Conservation (phyloP, 192 early-diverging fungal genomes). For the Linnemannia exigua region DNA sequence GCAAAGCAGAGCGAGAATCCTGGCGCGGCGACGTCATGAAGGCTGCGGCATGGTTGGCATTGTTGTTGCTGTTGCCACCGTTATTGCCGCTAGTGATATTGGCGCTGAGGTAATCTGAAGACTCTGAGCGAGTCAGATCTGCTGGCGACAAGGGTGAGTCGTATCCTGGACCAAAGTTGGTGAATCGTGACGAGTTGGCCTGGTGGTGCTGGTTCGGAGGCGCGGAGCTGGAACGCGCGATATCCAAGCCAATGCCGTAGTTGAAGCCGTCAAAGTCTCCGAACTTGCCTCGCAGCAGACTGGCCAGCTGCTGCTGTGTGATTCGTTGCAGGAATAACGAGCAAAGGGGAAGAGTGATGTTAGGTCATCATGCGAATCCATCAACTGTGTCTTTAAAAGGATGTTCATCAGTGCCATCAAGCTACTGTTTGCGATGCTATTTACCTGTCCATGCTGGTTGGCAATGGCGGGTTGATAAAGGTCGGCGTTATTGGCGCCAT, state of each 20-base stretch:
- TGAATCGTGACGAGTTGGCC: constrained; percentile 46
- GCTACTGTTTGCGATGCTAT: no score
- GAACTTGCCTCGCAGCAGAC: constrained; percentile 63
- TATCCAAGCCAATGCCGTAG: constrained; percentile 39
- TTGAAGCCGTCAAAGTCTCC: constrained; percentile 58
- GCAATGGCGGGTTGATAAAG: constrained; percentile 21
- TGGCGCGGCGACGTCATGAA: constrained; percentile 8
- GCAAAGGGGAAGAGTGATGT: neutral
- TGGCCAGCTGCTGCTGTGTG: constrained; percentile 51
- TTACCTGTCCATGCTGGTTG: constrained; percentile 35
- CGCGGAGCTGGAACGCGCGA: constrained; percentile 77
- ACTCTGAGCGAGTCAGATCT: constrained; percentile 61
- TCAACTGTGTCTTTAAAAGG: neutral
- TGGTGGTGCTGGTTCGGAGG: constrained; percentile 77
- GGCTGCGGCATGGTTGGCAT: neutral
- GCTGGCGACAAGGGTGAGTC: constrained; percentile 52
- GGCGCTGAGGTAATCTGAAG: constrained; percentile 12
- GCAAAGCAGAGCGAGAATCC: neutral
- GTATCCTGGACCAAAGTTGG: constrained; percentile 42
- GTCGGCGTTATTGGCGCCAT: neutral
- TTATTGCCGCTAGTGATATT: neutral
- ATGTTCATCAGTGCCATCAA: no score
- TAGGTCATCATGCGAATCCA: neutral
- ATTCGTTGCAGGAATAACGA: neutral
- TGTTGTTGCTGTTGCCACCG: neutral